Evolutionary conservation across 2,329 filamentous ascomycete genomes (phyloP).

Genomic region (Coniochaeta hoffmannii): DNA sequence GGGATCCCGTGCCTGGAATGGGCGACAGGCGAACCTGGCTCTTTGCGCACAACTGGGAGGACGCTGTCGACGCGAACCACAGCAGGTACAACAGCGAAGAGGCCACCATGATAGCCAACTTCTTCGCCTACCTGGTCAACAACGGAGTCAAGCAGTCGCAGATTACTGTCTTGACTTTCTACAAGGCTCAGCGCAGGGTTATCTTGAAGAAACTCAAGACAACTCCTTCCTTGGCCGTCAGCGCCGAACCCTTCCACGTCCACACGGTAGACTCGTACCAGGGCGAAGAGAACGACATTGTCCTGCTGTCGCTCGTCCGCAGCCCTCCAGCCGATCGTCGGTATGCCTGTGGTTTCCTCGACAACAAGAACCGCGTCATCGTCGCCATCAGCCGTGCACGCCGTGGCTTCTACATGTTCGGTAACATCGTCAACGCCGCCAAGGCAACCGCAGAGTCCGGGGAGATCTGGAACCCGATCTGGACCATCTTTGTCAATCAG

Average conservation of each 20-base stretch:
- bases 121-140: conserved; percentile 63
- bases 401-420: conserved; percentile 78
- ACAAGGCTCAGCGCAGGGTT: conserved; percentile 70
- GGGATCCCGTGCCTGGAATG: conserved; percentile 39
- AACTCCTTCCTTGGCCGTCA: conserved; percentile 14
- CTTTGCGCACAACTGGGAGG: conserved; percentile 49
- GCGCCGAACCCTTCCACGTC: conserved; percentile 43
- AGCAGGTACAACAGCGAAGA: conserved; percentile 66
- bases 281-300: conserved; percentile 81
- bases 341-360: conserved; percentile 62
- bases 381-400: conserved; percentile 63
- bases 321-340: conserved; percentile 44
- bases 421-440: conserved; percentile 54
- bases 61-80: conserved; percentile 53
- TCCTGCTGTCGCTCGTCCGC: conserved; percentile 74
- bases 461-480: conserved; percentile 37
- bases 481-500: conserved; percentile 39
- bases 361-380: conserved; percentile 50
- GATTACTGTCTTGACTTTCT: conserved; percentile 82
- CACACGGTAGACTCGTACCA: conserved; percentile 85
- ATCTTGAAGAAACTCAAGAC: conserved; percentile 43
- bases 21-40: conserved; percentile 26
- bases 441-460: conserved; percentile 33
- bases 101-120: conserved; percentile 66
- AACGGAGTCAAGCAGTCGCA: conserved; percentile 53